phyloP scores from a whole-genome alignment of 2,329 filamentous ascomycete species.

The Alternaria sp. region DNA sequence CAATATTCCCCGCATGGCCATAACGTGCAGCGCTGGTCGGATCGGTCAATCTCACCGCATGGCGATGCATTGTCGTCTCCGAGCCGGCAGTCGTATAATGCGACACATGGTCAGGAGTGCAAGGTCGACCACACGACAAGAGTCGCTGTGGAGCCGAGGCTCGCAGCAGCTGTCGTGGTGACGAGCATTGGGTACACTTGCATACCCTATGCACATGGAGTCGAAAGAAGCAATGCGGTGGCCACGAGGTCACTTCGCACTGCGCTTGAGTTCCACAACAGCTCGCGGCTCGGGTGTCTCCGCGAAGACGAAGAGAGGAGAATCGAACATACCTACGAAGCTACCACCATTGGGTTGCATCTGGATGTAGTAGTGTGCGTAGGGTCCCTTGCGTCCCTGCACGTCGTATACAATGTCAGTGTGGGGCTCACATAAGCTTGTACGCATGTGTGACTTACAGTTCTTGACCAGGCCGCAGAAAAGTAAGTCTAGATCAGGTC shows the following conservation, averaged over 20 bases:
- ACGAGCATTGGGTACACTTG: conserved; percentile 9
- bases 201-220: conserved; percentile 2
- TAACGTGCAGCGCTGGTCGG: neutral
- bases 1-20: neutral
- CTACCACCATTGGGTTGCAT: conserved; percentile 70
- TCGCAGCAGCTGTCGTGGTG: conserved; percentile 5
- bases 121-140: conserved; percentile 5
- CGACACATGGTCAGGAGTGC: conserved; percentile 3
- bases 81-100: conserved; percentile 8
- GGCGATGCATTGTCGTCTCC: conserved; percentile 4
- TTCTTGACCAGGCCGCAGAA: conserved; percentile 1
- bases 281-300: neutral
- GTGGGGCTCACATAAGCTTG: neutral
- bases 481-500: neutral
- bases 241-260: conserved; percentile 6
- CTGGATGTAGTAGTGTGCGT: conserved; percentile 85
- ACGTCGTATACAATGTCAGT: conserved; percentile 63
- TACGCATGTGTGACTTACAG: neutral
- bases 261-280: conserved; percentile 3
- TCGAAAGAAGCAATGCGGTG: neutral
- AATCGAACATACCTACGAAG: conserved; percentile 69
- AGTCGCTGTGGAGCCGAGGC: neutral
- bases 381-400: conserved; percentile 73
- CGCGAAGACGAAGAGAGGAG: conserved; percentile 1
- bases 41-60: neutral